These are phyloP conservation scores for Abrus pulchellus DNA, from an alignment of 306 rosid species.

Conservation along the genomic window DNA sequence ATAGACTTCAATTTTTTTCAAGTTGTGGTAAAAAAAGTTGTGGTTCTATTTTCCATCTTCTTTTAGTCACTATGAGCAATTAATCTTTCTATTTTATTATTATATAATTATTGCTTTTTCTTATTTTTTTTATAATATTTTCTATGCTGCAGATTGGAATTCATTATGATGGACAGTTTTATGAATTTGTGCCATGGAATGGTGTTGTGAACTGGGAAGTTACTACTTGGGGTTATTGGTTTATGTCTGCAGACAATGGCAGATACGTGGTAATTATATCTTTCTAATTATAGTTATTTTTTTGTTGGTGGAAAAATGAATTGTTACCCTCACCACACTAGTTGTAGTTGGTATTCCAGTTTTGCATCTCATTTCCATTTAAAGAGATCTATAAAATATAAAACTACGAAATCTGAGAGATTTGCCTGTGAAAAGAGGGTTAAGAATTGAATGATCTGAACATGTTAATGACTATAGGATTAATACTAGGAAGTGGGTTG, in stretches of 20 bases:
- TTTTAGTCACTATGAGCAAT: slow-evolving; percentile 3
- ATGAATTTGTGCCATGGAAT: slow-evolving; percentile 97
- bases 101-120: background rate
- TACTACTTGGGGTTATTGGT: slow-evolving; percentile 90
- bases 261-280: slow-evolving; percentile 64
- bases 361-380: slow-evolving; percentile 41
- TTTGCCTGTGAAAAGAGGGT: slow-evolving; percentile 3
- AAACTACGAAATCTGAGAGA: background rate
- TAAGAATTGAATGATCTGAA: slow-evolving; percentile 27
- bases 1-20: background rate
- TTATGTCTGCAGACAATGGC: slow-evolving; percentile 76
- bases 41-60: background rate
- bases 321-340: slow-evolving; percentile 7
- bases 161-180: slow-evolving; percentile 78
- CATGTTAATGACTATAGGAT: slow-evolving; percentile 16
- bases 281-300: slow-evolving; percentile 26
- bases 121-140: slow-evolving; percentile 27
- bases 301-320: slow-evolving; percentile 8
- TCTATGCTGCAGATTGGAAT: slow-evolving; percentile 77
- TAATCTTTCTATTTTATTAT: slow-evolving; percentile 1
- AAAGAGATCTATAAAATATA: background rate
- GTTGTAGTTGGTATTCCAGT: background rate
- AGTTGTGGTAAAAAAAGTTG: background rate
- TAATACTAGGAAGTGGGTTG: slow-evolving; percentile 21
- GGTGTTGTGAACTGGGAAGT: slow-evolving; percentile 85